Base-by-base conservation (phyloP, 2,329 filamentous ascomycete species). In the Fusarium sp. region DNA sequence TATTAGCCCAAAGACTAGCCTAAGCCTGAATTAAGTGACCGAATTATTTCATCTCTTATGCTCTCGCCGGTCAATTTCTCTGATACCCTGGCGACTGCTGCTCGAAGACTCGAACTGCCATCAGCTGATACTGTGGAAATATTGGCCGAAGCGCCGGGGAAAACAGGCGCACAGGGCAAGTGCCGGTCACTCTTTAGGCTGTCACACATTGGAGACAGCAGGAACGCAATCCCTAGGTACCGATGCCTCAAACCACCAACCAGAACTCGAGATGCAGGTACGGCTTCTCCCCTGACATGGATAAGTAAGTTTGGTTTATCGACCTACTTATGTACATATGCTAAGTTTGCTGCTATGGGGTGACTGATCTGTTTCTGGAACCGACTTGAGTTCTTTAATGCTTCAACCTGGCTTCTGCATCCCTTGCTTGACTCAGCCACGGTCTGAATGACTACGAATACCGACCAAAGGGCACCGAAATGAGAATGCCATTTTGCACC, bases 231-330 rank as follows among this genome's bases (percentile, higher is more conserved):
- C 54, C 54, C 46, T 65, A 61, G 54, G 60, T 70, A 58, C 66
- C 32, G 48, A 55, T 62, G 49, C 52, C 58, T 65, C 34, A 62
- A 65, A 71, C 56, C 70, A 71, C 73, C 67, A 75, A 75, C 72
- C 72, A 75, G 56, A 66, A 54, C 34, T 27, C 41, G 69, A 64
- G 71, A 72, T 72, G 73, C 72, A 75, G 72, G 73, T 71, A 70
- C 73, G 55, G 60, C 71, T 65, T 54, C 64, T 61, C 73, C 73
- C 73, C 73, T 75, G 73, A 75, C 73, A 75, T 75, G 73, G 73
- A 73, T 67, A 60, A 59, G 62, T 56, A 53, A 25, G 57, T 47
- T 55, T 27, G 49, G 49, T 52, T 52, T 42, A 41, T 53, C 49
- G 20, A 41, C 37, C 49, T 42, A 41, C 37, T 34, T 53, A 41